Percentiles rank a stretch among this genome's conserved stretches.
phyloP scores from a whole-genome alignment of 2,329 filamentous ascomycete genomes.

The Aspergillus sp. region DNA sequence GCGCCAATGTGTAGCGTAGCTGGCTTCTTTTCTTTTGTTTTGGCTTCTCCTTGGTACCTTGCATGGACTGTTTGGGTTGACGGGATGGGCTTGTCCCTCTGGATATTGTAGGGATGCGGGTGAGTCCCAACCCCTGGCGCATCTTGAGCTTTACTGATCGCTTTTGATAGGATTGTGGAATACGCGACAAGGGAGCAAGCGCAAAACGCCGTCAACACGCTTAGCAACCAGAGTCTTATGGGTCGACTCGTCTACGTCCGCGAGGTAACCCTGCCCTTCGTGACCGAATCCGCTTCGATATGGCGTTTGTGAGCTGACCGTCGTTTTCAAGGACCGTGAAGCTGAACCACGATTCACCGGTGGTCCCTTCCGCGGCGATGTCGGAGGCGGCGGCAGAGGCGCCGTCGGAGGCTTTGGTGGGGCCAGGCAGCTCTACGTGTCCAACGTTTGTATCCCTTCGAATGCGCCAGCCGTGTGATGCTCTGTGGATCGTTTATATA shows the following conservation, averaged over 20 bases:
- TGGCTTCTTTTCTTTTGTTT: slow-evolving; percentile 59
- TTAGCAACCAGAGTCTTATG: slow-evolving; percentile 99
- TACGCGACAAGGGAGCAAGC: slow-evolving; percentile 99
- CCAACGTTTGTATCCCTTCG: slow-evolving; percentile 70
- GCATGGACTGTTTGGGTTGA: slow-evolving; percentile 96
- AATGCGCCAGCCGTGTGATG: slow-evolving; percentile 3
- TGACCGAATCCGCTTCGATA: too few species aligned
- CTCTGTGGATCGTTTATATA: slow-evolving; percentile 4
- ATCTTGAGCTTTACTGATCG: slow-evolving; percentile 2
- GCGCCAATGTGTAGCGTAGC: slow-evolving; percentile 83
- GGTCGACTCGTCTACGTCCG: slow-evolving; percentile 96
- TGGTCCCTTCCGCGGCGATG: slow-evolving; percentile 57
- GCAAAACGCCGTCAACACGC: slow-evolving; percentile 89
- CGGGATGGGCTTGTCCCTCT: slow-evolving; percentile 88
- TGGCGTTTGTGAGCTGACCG: slow-evolving; percentile 7
- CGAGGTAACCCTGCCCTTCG: slow-evolving; percentile 53
- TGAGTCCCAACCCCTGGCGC: slow-evolving; percentile 46
- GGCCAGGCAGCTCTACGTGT: slow-evolving; percentile 89
- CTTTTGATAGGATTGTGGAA: slow-evolving; percentile 82
- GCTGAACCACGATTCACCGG: slow-evolving; percentile 93
- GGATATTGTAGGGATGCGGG: slow-evolving; percentile 99
- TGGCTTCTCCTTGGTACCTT: slow-evolving; percentile 51
- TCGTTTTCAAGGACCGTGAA: slow-evolving; percentile 70
- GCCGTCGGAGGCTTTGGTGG: slow-evolving; percentile 47
- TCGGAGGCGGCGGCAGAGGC: slow-evolving; percentile 45